Evolutionary conservation across 257 asterid species (phyloP), one percentile per base, ranked within the genome.

Genomic region (Ballota nigra): DNA sequence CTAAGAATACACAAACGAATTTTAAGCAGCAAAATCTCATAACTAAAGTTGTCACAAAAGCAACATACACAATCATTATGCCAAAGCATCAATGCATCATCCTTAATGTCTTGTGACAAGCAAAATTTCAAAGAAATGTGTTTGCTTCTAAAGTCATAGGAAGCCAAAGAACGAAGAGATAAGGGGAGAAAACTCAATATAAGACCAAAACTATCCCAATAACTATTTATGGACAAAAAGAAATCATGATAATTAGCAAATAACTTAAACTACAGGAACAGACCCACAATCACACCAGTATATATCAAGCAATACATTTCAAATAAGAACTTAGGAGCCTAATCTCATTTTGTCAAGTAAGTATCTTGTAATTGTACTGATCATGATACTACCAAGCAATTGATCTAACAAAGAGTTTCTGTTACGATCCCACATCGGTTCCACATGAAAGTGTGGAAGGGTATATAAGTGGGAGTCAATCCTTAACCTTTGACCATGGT

Each of bases 1-100:
- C 19, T 13, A 13, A 67, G 47, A 65, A 11, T 8, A 59, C 45
- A n/a, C 9, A 47, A 47, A 47, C 55, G 5, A 47, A 16, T 47
- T 45, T 28, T 4, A 31, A 43, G 26, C 52, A 41, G 73, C 65
- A 51, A 68, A 29, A 71, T 63, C 56, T 20, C 24, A 41, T 38
- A 71, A 31, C 13, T 47, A 59, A 16, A 33, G 33, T 29, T 11
- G 49, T 15, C 33, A 56, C 47, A 34, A 19, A 23, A 69, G 69
- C 51, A 43, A 51, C 69, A 73, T 63, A 34, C 6, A 65, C 20
- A 76, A n/a, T 66, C 7, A 69, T 65, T 63, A 72, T 62, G 65
- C 24, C 45, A 45, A 23, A 79, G 57, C 63, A 74, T 74, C 45
- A 45, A 23, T 76, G 57, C 63, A 74, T 74, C 57, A 47, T 9